Percentiles rank a stretch among this genome's conserved stretches.
Conservation (phyloP, 768 basidiomycete species). For the Suillus ampliporus region DNA sequence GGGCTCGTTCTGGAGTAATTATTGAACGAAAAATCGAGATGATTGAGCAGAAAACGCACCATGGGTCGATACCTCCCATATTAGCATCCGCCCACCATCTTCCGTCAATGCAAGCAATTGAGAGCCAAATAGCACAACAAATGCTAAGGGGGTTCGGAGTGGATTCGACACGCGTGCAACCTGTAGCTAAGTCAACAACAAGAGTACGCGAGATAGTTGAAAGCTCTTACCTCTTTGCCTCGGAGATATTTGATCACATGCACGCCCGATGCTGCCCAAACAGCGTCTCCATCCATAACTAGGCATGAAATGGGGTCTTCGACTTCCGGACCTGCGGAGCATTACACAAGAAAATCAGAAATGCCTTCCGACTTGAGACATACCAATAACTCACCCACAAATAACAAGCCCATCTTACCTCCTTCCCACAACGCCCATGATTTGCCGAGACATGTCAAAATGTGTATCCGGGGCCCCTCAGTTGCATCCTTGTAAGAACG, state of each 20-base stretch:
- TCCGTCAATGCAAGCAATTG: constrained; percentile 82
- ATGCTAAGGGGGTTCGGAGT: constrained; percentile 60
- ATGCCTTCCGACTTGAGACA: neutral
- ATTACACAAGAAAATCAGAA: constrained; percentile 11
- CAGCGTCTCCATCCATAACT: constrained; percentile 82
- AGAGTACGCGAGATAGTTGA: constrained; percentile 3
- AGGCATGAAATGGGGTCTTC: constrained; percentile 75
- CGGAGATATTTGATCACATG: constrained; percentile 79
- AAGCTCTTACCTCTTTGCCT: constrained; percentile 76
- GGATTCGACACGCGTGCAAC: constrained; percentile 67
- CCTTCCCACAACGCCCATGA: constrained; percentile 98
- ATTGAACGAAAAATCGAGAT: neutral
- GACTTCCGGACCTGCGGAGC: constrained; percentile 76
- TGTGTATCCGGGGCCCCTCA: constrained; percentile 80
- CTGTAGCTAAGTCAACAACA: constrained; percentile 33
- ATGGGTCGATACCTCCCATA: constrained; percentile 73
- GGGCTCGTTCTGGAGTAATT: constrained; percentile 23
- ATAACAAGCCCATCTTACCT: constrained; percentile 88
- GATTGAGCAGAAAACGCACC: constrained; percentile 46
- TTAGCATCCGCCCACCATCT: constrained; percentile 74
- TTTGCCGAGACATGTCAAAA: constrained; percentile 86
- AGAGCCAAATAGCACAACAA: constrained; percentile 79
- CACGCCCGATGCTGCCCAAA: constrained; percentile 79
- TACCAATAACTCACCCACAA: constrained; percentile 75
- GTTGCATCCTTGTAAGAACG: constrained; percentile 85